Evolutionary conservation across 2,329 filamentous ascomycete genomes (phyloP).

Genomic region (Ophiostoma sp.): DNA sequence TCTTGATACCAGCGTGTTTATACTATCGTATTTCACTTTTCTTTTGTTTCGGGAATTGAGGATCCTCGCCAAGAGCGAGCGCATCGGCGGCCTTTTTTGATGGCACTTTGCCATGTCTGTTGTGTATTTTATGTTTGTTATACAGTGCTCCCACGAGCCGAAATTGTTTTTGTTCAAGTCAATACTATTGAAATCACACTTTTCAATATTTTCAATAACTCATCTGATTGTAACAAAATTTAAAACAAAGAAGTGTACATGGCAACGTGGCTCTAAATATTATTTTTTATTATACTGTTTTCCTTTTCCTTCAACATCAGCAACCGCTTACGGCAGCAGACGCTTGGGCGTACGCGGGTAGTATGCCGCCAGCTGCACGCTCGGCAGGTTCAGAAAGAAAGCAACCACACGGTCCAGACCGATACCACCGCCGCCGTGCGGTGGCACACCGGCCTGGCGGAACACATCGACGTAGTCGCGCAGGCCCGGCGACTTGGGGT

Average conservation of each 20-base stretch:
- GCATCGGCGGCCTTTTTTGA: background rate
- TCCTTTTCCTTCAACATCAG: background rate
- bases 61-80: background rate
- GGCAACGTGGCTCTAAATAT: background rate
- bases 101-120: background rate
- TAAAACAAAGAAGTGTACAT: background rate
- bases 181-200: background rate
- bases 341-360: conserved; percentile 58
- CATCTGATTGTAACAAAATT: background rate
- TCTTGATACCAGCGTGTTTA: conserved; percentile 12
- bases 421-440: conserved; percentile 83
- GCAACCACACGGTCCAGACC: conserved; percentile 80
- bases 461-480: conserved; percentile 86
- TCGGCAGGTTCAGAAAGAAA: conserved; percentile 54
- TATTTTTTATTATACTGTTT: background rate
- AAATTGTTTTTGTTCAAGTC: background rate
- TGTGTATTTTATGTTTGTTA: conserved; percentile 1
- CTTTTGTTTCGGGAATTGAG: conserved; percentile 7
- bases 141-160: conserved; percentile 11
- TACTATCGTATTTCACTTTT: conserved; percentile 1
- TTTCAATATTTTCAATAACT: too few species aligned
- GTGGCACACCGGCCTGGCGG: conserved; percentile 70
- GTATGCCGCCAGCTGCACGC: conserved; percentile 52
- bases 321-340: conserved; percentile 42
- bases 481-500: conserved; percentile 66